Evolutionary conservation across 2,329 filamentous ascomycete genomes (phyloP), one percentile per base, ranked within the genome.

Genomic region (Tolypocladium endophyticum): DNA sequence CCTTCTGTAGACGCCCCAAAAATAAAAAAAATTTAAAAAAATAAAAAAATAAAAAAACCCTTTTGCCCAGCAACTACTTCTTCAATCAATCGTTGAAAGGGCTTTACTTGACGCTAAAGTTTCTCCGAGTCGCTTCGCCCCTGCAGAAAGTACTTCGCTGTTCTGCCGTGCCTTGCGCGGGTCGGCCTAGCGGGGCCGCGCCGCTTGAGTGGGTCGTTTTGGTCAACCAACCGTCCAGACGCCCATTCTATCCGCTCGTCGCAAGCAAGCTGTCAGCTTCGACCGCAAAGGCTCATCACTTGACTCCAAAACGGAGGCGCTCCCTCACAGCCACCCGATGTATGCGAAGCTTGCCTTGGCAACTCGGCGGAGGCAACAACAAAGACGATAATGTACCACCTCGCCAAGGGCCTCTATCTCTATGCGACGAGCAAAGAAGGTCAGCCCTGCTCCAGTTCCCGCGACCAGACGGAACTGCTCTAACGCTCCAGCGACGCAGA

Each of bases 381-480:
- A 12, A 36, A 25, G 25, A 55, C 61, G 11, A 68, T 47, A 57
- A 97, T 97, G 93, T 97, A 97, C 78, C 93, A 97, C 78, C 86
- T 99, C 68, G 87, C 90, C 70, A 97, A 97, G 74, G 92, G 91
- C 61, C 81, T 99, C 61, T 99, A 97, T 77, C 85, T 94, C 69
- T 90, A 96, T 73, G 93, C 91, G 60, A 97, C 93, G 23, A 96
- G 91, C 77, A 97, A 97, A 84, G 92, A 97, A 84, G 91, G 92
- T 91, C 69, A 67, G 74, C 59, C 45, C 50, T 56, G 33, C 25
- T 18, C 45, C n/a, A 43, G 12, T 56, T 50, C 60, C 45, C 59
- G 9, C 50, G 20, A 61, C 28, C 18, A 23, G 8, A 25, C n/a
- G 39, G 30, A 20, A 5, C 33, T 35, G 36, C 36, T 35, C 58